A percentile compares a stretch with the other conserved stretches of the same genome.
phyloP scores from a whole-genome alignment of 495 filamentous ascomycete genomes.

The Trypethelium eluteriae region DNA sequence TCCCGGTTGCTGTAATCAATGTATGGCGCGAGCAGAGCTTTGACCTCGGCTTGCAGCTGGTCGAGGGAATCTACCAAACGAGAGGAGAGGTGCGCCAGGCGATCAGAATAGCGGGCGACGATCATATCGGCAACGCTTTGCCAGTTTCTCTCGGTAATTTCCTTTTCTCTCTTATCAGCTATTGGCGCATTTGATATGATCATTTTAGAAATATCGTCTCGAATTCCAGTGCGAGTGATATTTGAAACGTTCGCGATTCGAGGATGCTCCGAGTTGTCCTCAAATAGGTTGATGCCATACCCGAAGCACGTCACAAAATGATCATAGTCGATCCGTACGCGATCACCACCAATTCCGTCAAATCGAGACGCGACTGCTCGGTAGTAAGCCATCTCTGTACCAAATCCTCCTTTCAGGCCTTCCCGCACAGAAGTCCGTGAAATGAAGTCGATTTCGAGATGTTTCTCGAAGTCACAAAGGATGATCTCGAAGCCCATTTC shows the following conservation, averaged over 20 bases:
- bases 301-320: conserved; percentile 53
- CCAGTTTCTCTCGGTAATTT: conserved; percentile 41
- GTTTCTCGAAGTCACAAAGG: conserved; percentile 49
- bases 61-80: conserved; percentile 32
- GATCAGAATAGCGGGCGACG: conserved; percentile 48
- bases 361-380: conserved; percentile 49
- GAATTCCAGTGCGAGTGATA: conserved; percentile 38
- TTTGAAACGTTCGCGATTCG: conserved; percentile 38
- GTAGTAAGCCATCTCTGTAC: conserved; percentile 10
- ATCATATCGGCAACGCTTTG: conserved; percentile 56
- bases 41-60: conserved; percentile 41
- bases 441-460: conserved; percentile 19
- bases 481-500: conserved; percentile 65
- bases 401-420: neutral
- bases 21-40: conserved; percentile 42
- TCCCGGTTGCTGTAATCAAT: conserved; percentile 43
- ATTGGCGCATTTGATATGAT: conserved; percentile 28
- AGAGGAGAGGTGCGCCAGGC: conserved; percentile 45
- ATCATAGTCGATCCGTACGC: conserved; percentile 53
- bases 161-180: conserved; percentile 14
- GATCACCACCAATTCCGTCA: conserved; percentile 47
- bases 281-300: conserved; percentile 49
- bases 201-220: conserved; percentile 37
- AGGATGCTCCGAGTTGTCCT: conserved; percentile 37
- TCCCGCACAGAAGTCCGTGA: neutral